A percentile compares a stretch with the other conserved stretches of the same genome.
Evolutionary conservation across 1,139 yeast genomes (phyloP).

Genomic region (Starmera stellimalicola): DNA sequence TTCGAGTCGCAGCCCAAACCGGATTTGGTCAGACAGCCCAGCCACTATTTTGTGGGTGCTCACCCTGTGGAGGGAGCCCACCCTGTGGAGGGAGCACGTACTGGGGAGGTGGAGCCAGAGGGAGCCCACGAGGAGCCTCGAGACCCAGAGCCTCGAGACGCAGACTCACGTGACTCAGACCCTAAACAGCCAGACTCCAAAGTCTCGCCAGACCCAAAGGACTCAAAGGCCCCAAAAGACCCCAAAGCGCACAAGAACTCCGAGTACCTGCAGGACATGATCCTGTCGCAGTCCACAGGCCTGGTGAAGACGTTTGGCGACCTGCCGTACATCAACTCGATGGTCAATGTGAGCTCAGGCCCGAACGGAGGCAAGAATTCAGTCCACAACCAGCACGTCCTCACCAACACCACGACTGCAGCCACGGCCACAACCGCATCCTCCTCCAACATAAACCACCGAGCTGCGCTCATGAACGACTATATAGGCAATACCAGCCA

Average conservation of each 20-base stretch:
- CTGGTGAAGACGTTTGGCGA: conserved; percentile 30
- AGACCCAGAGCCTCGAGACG: neutral
- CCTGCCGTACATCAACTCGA: conserved; percentile 23
- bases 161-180: neutral
- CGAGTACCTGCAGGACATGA: conserved; percentile 29
- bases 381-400: neutral
- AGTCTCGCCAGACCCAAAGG: neutral
- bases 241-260: conserved; percentile 13
- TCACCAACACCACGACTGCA: conserved; percentile 6
- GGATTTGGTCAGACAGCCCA: neutral
- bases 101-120: neutral
- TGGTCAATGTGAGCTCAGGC: conserved; percentile 6
- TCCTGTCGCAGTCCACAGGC: conserved; percentile 41
- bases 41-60: neutral
- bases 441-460: neutral
- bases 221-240: conserved; percentile 1
- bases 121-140: neutral
- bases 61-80: neutral
- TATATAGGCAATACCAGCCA: neutral
- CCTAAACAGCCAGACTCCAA: neutral
- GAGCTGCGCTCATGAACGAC: neutral
- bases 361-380: neutral
- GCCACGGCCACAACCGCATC: neutral
- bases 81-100: neutral
- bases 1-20: neutral